Evolutionary conservation across 257 asterid genomes (phyloP).

Genomic region (Rubia yunnanensis): DNA sequence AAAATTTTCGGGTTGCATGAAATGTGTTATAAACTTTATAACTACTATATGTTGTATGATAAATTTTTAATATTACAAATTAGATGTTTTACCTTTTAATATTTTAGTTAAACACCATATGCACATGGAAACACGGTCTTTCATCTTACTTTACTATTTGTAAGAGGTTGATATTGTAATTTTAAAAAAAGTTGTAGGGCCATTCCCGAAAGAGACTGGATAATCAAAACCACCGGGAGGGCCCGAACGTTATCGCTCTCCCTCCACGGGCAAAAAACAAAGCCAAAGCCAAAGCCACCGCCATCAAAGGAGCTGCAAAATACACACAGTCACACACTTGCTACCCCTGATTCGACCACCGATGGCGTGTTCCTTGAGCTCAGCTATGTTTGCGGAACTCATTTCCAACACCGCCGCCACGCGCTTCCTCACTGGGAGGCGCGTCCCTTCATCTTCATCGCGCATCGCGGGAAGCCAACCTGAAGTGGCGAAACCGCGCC

Average conservation of each 20-base stretch:
- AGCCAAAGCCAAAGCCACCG: neutral
- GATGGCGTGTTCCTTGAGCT: conserved; percentile 22
- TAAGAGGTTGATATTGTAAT: no score
- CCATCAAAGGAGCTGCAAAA: neutral
- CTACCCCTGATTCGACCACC: neutral
- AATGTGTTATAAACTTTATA: no score
- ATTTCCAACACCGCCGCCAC: conserved; percentile 9
- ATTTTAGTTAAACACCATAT: no score
- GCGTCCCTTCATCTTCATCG: neutral
- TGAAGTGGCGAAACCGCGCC: conserved; percentile 4
- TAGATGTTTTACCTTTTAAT: no score
- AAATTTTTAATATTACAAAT: no score
- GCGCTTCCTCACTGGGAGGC: conserved; percentile 15
- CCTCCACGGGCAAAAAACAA: neutral
- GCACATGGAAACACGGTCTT: no score
- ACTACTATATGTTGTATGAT: no score
- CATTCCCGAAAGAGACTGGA: neutral
- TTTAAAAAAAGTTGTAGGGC: neutral
- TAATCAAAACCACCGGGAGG: neutral
- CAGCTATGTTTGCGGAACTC: conserved; percentile 10
- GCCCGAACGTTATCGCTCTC: neutral
- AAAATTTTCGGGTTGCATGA: no score
- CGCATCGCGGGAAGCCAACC: neutral
- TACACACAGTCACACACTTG: conserved; percentile 1
- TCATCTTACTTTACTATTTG: no score